Evolutionary conservation across 78 protist genomes (phyloP).

Genomic region (Speleostelium caveatum): DNA sequence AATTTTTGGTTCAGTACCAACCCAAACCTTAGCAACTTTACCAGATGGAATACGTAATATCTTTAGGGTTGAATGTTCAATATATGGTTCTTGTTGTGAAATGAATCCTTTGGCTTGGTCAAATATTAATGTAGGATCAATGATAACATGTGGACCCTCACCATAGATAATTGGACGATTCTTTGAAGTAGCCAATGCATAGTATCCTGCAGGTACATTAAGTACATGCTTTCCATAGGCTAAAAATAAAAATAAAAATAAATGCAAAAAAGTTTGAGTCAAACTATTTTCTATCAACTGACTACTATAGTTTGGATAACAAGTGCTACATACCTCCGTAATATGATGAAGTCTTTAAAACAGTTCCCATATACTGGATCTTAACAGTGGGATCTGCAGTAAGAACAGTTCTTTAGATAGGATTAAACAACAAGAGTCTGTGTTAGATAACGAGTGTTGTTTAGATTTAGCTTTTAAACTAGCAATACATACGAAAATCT

Average conservation of each 20-base stretch:
- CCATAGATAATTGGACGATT: slow-evolving; percentile 63
- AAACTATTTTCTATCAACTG: too few species aligned
- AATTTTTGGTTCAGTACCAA: slow-evolving; percentile 63
- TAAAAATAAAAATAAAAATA: too few species aligned
- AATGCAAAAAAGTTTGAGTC: too few species aligned
- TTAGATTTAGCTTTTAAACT: too few species aligned
- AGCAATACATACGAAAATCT: too few species aligned
- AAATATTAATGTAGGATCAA: slow-evolving; percentile 62
- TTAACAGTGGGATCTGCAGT: slow-evolving; percentile 40
- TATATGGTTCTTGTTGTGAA: slow-evolving; percentile 50
- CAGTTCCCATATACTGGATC: slow-evolving; percentile 34
- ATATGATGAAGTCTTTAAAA: slow-evolving; percentile 24
- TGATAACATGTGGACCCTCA: slow-evolving; percentile 75
- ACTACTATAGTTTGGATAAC: too few species aligned
- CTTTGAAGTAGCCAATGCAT: slow-evolving; percentile 38
- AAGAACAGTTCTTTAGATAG: slow-evolving; percentile 2
- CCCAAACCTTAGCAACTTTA: slow-evolving; percentile 60
- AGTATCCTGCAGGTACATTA: slow-evolving; percentile 59
- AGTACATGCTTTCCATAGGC: slow-evolving; percentile 50
- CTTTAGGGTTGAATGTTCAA: slow-evolving; percentile 31
- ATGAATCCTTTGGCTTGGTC: slow-evolving; percentile 19
- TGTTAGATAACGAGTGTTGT: too few species aligned
- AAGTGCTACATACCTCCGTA: too few species aligned
- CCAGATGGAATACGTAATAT: slow-evolving; percentile 59
- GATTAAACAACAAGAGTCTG: too few species aligned